phyloP scores from a whole-genome alignment of 2,329 filamentous ascomycete species.

The Lojkania enalia region DNA sequence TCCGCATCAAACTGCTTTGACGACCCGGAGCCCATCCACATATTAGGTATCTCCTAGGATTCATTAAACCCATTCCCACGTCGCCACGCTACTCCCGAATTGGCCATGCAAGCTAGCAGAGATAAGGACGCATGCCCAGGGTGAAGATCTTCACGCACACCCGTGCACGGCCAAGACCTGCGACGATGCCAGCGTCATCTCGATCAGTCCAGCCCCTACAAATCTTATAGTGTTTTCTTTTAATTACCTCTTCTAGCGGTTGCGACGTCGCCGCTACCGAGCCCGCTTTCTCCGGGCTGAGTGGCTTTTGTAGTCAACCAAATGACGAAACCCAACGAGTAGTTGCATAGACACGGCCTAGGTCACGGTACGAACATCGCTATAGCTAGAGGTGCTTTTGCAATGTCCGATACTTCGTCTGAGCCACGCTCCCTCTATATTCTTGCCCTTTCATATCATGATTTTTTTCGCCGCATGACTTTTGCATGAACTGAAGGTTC shows the following conservation, averaged over 20 bases:
- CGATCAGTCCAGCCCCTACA: conserved; percentile 23
- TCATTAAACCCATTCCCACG: not conserved
- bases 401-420: too few relatives aligned
- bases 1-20: too few relatives aligned
- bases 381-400: too few relatives aligned
- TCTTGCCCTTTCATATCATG: not conserved
- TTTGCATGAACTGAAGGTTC: not conserved
- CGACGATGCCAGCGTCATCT: conserved; percentile 8
- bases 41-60: conserved; percentile 2
- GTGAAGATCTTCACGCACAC: conserved; percentile 15
- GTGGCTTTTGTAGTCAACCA: conserved; percentile 19
- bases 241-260: conserved; percentile 4
- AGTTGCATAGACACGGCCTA: conserved; percentile 4
- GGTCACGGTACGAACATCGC: conserved; percentile 3
- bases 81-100: conserved; percentile 27
- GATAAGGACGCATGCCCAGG: conserved; percentile 41
- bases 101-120: conserved; percentile 21
- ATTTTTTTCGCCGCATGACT: not conserved
- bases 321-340: conserved; percentile 21
- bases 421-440: not conserved
- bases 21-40: too few relatives aligned
- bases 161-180: not conserved
- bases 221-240: conserved; percentile 14
- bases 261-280: conserved; percentile 2
- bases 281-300: conserved; percentile 16